Evolutionary conservation across 306 rosid species (phyloP), one percentile per base, ranked within the genome.

Genomic region (Trichosanthes cucumerina): DNA sequence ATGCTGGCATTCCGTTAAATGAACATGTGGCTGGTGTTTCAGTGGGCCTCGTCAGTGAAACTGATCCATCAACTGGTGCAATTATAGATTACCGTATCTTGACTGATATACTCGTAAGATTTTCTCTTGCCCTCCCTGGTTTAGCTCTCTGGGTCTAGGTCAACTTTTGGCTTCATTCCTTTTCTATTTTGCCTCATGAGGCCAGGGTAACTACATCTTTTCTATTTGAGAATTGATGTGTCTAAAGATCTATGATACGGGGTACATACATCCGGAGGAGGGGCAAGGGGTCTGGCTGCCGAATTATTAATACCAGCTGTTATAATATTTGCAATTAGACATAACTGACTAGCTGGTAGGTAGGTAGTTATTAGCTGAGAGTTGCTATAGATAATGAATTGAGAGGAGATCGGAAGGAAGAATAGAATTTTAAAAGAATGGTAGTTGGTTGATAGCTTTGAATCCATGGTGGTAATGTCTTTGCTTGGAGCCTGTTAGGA

Each of bases 11-110:
- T 87, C 90, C 97, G 31, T 78, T 92, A 54, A 90, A 85, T 75
- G 93, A 89, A 80, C 98, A 92, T 80, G 98, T 95, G 80, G 98
- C 98, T 72, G 98, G 93, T 81, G 90, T 95, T 81, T 95, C 98
- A 5, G 93, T 95, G 85, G 98, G 98, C 71, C 98, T 95, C 82
- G 84, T 95, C 69, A 92, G 86, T 83, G 97, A 92, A 79, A 77
- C 88, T 82, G 98, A 95, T 87, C 90, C 89, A 26, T 77, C 85
- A 82, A 95, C 92, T 79, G 96, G 97, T 9, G 58, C 80, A 82
- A 88, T 92, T 82, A 65, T n/a, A 24, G 93, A 91, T 47, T 95
- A 95, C 77, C 95, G 93, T 46, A 92, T 95, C 82, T 83, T 95
- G 91, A 95, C 97, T 73, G 98, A 95, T 88, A 95, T 95, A 84